Conservation (phyloP, 805 yeast species). For the Candida peoriensis region DNA sequence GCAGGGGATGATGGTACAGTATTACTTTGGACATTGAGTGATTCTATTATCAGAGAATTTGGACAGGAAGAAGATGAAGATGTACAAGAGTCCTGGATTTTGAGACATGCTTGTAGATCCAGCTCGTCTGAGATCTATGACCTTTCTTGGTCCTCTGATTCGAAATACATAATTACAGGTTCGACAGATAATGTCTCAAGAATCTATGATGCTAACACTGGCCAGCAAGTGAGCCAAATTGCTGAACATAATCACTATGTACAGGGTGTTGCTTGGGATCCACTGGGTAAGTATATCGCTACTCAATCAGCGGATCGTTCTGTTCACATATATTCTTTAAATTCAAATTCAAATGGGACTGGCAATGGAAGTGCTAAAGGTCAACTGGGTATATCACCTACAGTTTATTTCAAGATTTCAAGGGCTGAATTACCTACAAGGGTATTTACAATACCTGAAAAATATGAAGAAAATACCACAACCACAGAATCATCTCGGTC, state of each 20-base stretch:
- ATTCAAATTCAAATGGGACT: constrained; percentile 7
- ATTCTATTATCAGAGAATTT: constrained; percentile 51
- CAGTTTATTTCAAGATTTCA: constrained; percentile 43
- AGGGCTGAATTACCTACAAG: constrained; percentile 52
- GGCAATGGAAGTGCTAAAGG: constrained; percentile 6
- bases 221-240: constrained; percentile 52
- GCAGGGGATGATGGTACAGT: constrained; percentile 96
- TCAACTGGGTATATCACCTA: constrained; percentile 32
- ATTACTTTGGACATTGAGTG: constrained; percentile 68
- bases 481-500: neutral
- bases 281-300: constrained; percentile 66
- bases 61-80: constrained; percentile 49
- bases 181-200: constrained; percentile 86
- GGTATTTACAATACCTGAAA: neutral
- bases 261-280: constrained; percentile 98
- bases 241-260: constrained; percentile 84
- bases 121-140: constrained; percentile 82
- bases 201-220: constrained; percentile 54
- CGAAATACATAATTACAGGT: constrained; percentile 72
- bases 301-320: constrained; percentile 90
- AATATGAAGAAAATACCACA: constrained; percentile 2
- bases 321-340: constrained; percentile 60
- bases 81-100: constrained; percentile 67
- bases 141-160: constrained; percentile 88
- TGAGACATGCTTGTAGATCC: constrained; percentile 53